These are phyloP conservation scores for Solanum chiquidenum DNA, from an alignment of 257 asterid species.

Conservation along the genomic window DNA sequence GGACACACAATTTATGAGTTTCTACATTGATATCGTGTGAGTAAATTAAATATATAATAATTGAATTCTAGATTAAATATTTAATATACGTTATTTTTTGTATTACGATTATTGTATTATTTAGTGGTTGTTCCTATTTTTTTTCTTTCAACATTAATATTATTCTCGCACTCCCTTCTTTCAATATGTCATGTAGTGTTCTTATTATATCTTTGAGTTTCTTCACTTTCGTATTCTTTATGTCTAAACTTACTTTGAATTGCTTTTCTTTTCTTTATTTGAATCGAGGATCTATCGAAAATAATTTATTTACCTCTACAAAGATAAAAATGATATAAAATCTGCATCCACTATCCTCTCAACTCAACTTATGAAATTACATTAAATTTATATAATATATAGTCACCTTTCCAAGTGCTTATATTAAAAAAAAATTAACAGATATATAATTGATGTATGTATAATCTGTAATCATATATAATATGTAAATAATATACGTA, in stretches of 20 bases:
- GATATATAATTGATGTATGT: not conserved
- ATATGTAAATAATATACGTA: too few relatives aligned
- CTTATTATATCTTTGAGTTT: not conserved
- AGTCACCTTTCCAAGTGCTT: not conserved
- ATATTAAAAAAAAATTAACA: not conserved
- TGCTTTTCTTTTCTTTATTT: not conserved
- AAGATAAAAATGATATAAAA: too few relatives aligned
- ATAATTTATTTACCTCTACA: not conserved
- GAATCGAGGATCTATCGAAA: too few relatives aligned
- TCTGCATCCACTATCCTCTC: not conserved
- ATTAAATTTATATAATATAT: not conserved
- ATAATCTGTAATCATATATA: not conserved
- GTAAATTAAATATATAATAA: not conserved
- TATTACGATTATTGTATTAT: not conserved
- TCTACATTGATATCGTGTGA: rapidly evolving
- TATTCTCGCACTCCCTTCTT: not conserved
- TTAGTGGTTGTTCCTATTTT: not conserved
- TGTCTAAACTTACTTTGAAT: too few relatives aligned
- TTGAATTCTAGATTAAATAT: too few relatives aligned
- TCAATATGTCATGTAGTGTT: not conserved
- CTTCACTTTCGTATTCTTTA: too few relatives aligned
- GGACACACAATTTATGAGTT: not conserved
- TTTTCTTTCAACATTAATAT: not conserved
- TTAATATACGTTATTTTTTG: not conserved
- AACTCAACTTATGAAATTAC: not conserved